Conservation (phyloP, 371 early-diverging fungal genomes). For the Mucor saturninus region DNA sequence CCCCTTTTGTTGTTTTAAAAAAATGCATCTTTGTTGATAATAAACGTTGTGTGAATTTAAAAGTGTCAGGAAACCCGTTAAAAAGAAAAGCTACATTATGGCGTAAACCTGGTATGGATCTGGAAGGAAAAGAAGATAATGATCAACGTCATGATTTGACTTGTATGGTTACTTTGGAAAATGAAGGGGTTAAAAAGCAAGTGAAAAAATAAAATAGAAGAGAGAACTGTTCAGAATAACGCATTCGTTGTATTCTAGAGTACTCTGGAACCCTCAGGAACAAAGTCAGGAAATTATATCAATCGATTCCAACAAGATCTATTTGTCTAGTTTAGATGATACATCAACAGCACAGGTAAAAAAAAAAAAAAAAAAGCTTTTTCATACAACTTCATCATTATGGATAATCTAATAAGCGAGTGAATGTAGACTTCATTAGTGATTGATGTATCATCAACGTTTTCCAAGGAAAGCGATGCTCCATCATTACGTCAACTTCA, state of each 20-base stretch:
- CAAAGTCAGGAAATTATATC: conserved; percentile 27
- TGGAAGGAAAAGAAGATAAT: conserved; percentile 24
- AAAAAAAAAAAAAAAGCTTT: neutral
- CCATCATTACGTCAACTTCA: conserved; percentile 30
- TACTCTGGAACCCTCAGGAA: conserved; percentile 45
- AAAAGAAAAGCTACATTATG: conserved; percentile 43
- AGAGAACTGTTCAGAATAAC: neutral
- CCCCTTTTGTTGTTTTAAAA: neutral
- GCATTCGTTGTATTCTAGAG: conserved; percentile 20
- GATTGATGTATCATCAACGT: conserved; percentile 22
- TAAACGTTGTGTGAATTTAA: neutral
- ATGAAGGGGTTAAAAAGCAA: conserved; percentile 25
- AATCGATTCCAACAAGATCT: conserved; percentile 28
- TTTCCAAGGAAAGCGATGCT: conserved; percentile 10
- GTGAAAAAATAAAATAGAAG: neutral
- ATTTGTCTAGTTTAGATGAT: conserved; percentile 21
- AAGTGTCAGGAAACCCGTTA: conserved; percentile 34
- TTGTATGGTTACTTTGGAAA: conserved; percentile 17
- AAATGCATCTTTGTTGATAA: too few species aligned
- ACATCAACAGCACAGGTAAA: conserved; percentile 9
- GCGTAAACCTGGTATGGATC: conserved; percentile 26
- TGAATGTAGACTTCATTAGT: conserved; percentile 7
- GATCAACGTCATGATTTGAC: conserved; percentile 3
- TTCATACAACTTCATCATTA: neutral
- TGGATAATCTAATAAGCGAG: neutral